Base-by-base conservation (phyloP, 768 basidiomycete species). In the Fomitopsis serialis region DNA sequence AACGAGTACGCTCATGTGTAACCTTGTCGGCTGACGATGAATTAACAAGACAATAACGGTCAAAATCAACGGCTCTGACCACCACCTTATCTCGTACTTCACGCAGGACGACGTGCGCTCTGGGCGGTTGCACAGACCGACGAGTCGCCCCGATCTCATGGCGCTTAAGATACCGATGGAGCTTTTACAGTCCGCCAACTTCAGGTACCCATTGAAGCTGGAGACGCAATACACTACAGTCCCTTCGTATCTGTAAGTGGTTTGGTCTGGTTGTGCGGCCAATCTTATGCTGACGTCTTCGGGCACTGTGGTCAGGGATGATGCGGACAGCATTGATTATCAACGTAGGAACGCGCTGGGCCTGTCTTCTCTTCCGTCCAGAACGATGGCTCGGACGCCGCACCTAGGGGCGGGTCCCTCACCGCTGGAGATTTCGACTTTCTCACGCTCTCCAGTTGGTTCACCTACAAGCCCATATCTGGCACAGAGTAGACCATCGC, bases 1-100 rank as follows among this genome's bases (percentile, higher is more conserved):
- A 44, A 5, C 21, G 9, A 11, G 19, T 12, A 15, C 17, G 43
- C 29, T 23, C 21, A 24, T 32, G 35, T 29, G 27, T 6, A 15
- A 15, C n/a, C 11, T 27, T 22, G 7, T 7, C 7, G 45, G 44
- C 54, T 52, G 7, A 52, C 42, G 17, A 9, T 7, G 10, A 29
- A 27, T 17, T 22, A 34, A 53, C 35, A 66, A 92, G 89, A 92
- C 89, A n/a, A 90, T 92, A 62, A 91, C 90, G 9, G 84, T 92
- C 46, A 81, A 80, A 36, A 82, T 89, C 52, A 85, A 89, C 56
- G 85, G 85, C 13, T 85, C 84, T 47, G 84, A 89, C 70, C 80
- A 91, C 48, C 90, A 92, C 64, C 77, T 92, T 56, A 82, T 92
- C 56, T 87, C 87, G 15, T 92, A 93, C 72, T 92, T 90, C 66